Evolutionary conservation across 306 rosid species (phyloP).

Genomic region (Adenanthera pavonina): DNA sequence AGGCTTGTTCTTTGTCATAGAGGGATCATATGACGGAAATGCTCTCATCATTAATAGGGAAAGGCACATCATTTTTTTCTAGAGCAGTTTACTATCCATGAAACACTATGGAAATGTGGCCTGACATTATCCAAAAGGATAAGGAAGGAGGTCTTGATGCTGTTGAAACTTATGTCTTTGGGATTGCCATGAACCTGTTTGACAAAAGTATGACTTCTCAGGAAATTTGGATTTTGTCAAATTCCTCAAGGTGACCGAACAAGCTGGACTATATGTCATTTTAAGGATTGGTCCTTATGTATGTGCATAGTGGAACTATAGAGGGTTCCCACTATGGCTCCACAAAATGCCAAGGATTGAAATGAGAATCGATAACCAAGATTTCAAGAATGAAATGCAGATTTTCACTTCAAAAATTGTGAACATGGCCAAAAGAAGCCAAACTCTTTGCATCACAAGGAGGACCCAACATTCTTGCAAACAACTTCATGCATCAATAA

Average conservation of each 20-base stretch:
- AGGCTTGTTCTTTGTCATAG: background rate
- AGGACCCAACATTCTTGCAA: background rate
- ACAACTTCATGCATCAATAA: background rate
- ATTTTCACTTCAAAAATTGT: background rate
- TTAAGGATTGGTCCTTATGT: background rate
- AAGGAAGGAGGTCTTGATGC: background rate
- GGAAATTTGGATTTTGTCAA: background rate
- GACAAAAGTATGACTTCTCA: background rate
- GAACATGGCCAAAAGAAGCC: background rate
- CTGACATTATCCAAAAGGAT: background rate
- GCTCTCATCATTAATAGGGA: background rate
- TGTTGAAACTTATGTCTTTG: background rate
- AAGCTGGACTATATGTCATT: background rate
- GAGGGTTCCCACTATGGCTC: background rate
- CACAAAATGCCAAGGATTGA: background rate
- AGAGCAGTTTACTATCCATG: background rate
- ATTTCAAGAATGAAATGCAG: background rate
- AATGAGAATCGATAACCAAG: background rate
- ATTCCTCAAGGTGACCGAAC: background rate
- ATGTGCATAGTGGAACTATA: background rate
- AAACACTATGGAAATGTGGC: background rate
- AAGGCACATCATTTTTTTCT: background rate
- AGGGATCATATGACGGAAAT: background rate
- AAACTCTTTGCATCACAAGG: background rate
- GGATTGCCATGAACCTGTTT: background rate